These are phyloP conservation scores for Populus davidiana DNA, from an alignment of 345 rosid genomes.

Conservation along the genomic window DNA sequence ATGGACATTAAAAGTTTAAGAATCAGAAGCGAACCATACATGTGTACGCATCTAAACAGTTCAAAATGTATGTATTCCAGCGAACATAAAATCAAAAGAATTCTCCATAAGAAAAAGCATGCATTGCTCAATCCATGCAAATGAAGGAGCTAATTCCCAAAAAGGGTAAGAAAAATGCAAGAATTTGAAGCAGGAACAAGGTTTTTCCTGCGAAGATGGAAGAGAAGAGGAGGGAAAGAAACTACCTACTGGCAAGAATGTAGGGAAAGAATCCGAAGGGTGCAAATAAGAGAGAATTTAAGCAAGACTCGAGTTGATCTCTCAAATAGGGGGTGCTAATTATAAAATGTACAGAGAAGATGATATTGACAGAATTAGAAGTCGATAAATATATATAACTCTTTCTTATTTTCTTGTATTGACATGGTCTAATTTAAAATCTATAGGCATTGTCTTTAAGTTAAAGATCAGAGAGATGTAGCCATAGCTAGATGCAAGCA, in stretches of 20 bases:
- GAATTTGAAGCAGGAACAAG: background rate
- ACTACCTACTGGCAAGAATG: slow-evolving; percentile 11
- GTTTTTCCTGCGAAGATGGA: background rate
- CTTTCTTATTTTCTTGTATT: background rate
- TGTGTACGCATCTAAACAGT: background rate
- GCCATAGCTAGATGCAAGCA: slow-evolving; percentile 22
- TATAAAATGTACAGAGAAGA: background rate
- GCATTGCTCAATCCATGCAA: background rate
- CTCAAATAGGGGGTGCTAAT: background rate
- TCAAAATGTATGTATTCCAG: background rate
- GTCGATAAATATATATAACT: background rate
- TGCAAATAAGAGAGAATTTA: background rate
- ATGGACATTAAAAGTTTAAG: background rate
- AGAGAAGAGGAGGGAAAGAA: background rate
- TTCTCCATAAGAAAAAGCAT: background rate
- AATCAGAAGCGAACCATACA: background rate
- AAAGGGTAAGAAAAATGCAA: background rate
- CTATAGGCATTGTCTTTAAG: background rate
- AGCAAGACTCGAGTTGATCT: background rate
- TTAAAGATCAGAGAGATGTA: background rate
- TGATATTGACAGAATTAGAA: slow-evolving; percentile 3
- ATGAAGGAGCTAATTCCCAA: background rate
- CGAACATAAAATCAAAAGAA: background rate
- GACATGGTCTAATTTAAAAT: background rate
- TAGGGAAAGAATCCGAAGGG: background rate